A percentile compares a stretch with the other conserved stretches of the same genome.
phyloP scores from a whole-genome alignment of 108 stramenopile species.

The Cyclostephanos invisitatus region DNA sequence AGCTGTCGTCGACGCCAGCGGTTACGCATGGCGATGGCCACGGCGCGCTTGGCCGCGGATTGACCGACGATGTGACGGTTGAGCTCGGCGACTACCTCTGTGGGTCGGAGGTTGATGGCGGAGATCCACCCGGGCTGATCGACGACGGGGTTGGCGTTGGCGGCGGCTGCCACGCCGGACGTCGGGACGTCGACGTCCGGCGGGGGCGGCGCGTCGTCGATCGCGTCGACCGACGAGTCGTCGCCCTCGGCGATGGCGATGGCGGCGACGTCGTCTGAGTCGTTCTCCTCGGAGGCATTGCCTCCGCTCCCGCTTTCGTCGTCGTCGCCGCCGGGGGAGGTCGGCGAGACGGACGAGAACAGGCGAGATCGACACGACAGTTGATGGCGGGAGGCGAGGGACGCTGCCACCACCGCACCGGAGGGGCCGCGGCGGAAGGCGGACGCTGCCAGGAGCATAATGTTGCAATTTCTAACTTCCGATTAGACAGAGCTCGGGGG shows the following conservation, averaged over 20 bases:
- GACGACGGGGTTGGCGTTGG: constrained; percentile 2
- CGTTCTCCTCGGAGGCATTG: background rate
- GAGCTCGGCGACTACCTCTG: constrained; percentile 81
- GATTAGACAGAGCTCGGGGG: background rate
- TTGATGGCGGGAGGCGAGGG: constrained; percentile 9
- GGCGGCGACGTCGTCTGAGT: background rate
- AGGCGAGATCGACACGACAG: constrained; percentile 1
- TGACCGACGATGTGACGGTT: constrained; percentile 96
- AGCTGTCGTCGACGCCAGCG: constrained; percentile 96
- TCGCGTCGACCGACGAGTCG: background rate
- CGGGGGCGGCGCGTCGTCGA: background rate
- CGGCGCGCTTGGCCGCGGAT: constrained; percentile 94
- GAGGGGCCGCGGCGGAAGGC: constrained; percentile 31
- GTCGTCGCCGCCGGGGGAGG: constrained; percentile 11
- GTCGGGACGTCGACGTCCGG: background rate
- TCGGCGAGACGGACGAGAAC: constrained; percentile 20
- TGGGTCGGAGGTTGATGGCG: constrained; percentile 63
- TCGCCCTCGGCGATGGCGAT: background rate
- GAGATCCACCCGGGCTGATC: constrained; percentile 21
- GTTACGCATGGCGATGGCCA: constrained; percentile 98
- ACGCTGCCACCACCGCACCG: constrained; percentile 13
- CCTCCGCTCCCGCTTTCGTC: background rate
- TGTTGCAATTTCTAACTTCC: background rate
- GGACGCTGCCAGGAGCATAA: constrained; percentile 40
- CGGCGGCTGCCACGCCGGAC: background rate